phyloP scores from a whole-genome alignment of 1,139 yeast species.

The Candida albicans region DNA sequence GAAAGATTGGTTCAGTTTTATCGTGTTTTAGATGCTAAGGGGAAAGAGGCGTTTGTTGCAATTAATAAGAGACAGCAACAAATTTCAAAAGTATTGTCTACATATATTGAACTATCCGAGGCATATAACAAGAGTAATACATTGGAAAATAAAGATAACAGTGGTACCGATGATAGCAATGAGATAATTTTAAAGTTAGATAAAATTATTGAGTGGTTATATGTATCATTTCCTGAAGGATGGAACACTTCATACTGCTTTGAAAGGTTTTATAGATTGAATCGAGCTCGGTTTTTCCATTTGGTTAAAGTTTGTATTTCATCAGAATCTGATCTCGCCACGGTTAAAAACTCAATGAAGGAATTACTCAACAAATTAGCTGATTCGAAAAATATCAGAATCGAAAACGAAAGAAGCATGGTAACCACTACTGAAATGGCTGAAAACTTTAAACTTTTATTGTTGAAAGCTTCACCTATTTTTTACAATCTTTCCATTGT shows the following conservation, averaged over 20 bases:
- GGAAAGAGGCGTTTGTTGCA: slow-evolving; percentile 66
- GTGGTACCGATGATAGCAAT: slow-evolving; percentile 20
- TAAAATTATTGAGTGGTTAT: slow-evolving; percentile 65
- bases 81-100: slow-evolving; percentile 41
- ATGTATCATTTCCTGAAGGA: slow-evolving; percentile 56
- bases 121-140: slow-evolving; percentile 30
- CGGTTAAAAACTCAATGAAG: slow-evolving; percentile 59
- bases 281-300: slow-evolving; percentile 58
- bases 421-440: slow-evolving; percentile 51
- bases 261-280: slow-evolving; percentile 50
- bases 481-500: slow-evolving; percentile 68
- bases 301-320: slow-evolving; percentile 56
- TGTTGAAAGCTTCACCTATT: slow-evolving; percentile 62
- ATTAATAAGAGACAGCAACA: slow-evolving; percentile 69
- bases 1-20: slow-evolving; percentile 53
- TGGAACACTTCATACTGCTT: slow-evolving; percentile 49
- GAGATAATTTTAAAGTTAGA: slow-evolving; percentile 40
- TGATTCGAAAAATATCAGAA: slow-evolving; percentile 49
- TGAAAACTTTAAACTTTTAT: slow-evolving; percentile 51
- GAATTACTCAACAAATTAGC: slow-evolving; percentile 57
- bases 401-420: slow-evolving; percentile 33
- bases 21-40: slow-evolving; percentile 52
- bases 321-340: slow-evolving; percentile 58
- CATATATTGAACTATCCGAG: slow-evolving; percentile 36
- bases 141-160: slow-evolving; percentile 38